phyloP scores from a whole-genome alignment of 1,284 basidiomycete species.

The Ustilago shanxiensis region DNA sequence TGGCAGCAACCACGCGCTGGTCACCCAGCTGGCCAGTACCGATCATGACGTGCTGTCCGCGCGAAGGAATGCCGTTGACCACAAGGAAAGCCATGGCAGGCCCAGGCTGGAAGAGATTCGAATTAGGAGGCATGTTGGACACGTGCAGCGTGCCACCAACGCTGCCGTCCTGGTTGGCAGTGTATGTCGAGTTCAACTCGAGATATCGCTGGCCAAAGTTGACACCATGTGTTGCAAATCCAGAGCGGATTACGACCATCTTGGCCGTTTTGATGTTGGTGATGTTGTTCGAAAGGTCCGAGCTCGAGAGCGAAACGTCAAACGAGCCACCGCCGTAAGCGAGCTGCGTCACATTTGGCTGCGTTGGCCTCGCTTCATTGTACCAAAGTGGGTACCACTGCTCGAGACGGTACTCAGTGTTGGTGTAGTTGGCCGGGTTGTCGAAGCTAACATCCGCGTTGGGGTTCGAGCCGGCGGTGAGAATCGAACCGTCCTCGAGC shows the following conservation, averaged over 20 bases:
- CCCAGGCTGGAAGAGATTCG: constrained; percentile 78
- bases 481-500: constrained; percentile 81
- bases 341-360: constrained; percentile 80
- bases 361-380: constrained; percentile 73
- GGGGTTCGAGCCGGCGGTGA: constrained; percentile 93
- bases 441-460: constrained; percentile 78
- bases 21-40: constrained; percentile 53
- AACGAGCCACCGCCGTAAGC: constrained; percentile 87
- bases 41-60: constrained; percentile 74
- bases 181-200: constrained; percentile 79
- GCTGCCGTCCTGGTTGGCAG: constrained; percentile 80
- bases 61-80: constrained; percentile 78
- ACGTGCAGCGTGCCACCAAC: constrained; percentile 81
- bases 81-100: constrained; percentile 83
- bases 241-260: constrained; percentile 74
- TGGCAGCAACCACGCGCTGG: constrained; percentile 27
- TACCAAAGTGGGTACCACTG: constrained; percentile 80
- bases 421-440: constrained; percentile 67
- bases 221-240: constrained; percentile 66
- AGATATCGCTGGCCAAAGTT: constrained; percentile 71
- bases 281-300: constrained; percentile 62
- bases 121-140: constrained; percentile 68
- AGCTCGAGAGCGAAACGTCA: constrained; percentile 73
- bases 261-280: constrained; percentile 75
- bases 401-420: constrained; percentile 87